Evolutionary conservation across 495 filamentous ascomycete genomes (phyloP).

Genomic region (Aspergillus nanangensis): DNA sequence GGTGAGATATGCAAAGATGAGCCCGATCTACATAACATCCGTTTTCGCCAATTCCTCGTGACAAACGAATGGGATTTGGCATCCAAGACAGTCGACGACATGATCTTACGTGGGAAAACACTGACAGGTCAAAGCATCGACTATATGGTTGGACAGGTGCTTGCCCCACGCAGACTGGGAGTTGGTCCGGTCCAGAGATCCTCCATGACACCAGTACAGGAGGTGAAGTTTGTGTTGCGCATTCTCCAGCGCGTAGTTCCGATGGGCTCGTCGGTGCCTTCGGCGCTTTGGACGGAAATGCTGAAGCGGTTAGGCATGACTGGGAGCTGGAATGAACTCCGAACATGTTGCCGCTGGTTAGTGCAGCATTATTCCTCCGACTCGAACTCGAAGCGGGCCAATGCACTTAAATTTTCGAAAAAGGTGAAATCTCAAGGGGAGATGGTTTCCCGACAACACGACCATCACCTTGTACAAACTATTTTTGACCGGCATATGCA

Average conservation of each 20-base stretch:
- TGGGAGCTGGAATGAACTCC: conserved; percentile 31
- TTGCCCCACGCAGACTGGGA: conserved; percentile 28
- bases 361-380: conserved; percentile 29
- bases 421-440: not conserved
- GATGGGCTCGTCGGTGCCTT: conserved; percentile 23
- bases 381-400: not conserved
- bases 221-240: conserved; percentile 31
- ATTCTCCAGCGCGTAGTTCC: conserved; percentile 32
- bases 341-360: conserved; percentile 39
- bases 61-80: conserved; percentile 30
- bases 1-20: conserved; percentile 24
- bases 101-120: conserved; percentile 23
- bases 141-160: conserved; percentile 29
- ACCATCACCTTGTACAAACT: conserved; percentile 23
- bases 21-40: conserved; percentile 31
- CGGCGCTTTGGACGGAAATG: conserved; percentile 37
- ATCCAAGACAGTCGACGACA: conserved; percentile 30
- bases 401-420: not conserved
- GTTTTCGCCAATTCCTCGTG: conserved; percentile 41
- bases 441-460: not conserved
- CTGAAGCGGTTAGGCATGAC: conserved; percentile 38
- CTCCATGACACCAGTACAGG: conserved; percentile 13
- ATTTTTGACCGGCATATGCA: conserved; percentile 46
- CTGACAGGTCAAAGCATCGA: conserved; percentile 29
- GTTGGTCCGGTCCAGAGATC: conserved; percentile 13